phyloP scores from a whole-genome alignment of 2,329 filamentous ascomycete species.

The Dactylellina haptotyla region DNA sequence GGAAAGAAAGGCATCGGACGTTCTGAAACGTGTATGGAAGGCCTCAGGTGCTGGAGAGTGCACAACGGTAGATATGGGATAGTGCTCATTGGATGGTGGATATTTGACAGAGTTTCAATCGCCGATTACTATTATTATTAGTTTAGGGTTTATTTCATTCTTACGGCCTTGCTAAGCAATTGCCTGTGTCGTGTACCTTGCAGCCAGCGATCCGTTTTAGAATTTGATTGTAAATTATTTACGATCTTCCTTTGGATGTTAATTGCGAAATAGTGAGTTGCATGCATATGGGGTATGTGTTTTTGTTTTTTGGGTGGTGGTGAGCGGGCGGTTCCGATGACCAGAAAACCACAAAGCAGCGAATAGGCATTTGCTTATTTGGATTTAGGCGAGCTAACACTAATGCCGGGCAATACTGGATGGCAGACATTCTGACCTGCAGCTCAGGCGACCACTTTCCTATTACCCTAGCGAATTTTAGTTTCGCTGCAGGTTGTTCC shows the following conservation, averaged over 20 bases:
- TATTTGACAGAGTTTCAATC: too few relatives aligned
- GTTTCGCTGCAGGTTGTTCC: not conserved
- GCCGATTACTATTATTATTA: not conserved
- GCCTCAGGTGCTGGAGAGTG: not conserved
- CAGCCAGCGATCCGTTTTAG: too few relatives aligned
- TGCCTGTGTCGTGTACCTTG: too few relatives aligned
- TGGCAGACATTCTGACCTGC: not conserved
- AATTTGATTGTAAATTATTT: too few relatives aligned
- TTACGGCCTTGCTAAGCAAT: not conserved
- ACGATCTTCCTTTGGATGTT: too few relatives aligned
- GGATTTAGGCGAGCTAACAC: conserved; percentile 10
- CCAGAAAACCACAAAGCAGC: not conserved
- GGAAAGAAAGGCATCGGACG: not conserved
- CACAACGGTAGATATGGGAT: not conserved
- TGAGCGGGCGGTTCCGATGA: conserved; percentile 22
- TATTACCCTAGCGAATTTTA: conserved; percentile 15
- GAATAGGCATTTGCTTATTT: conserved; percentile 3
- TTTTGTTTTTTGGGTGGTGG: not conserved
- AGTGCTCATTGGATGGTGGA: too few relatives aligned
- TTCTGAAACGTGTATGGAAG: not conserved
- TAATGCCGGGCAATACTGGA: not conserved
- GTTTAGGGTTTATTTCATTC: not conserved
- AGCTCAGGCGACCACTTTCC: conserved; percentile 20
- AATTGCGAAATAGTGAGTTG: too few relatives aligned
- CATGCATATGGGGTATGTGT: not conserved